Conservation (phyloP, 495 filamentous ascomycete species). For the Neurospora sublineolata region DNA sequence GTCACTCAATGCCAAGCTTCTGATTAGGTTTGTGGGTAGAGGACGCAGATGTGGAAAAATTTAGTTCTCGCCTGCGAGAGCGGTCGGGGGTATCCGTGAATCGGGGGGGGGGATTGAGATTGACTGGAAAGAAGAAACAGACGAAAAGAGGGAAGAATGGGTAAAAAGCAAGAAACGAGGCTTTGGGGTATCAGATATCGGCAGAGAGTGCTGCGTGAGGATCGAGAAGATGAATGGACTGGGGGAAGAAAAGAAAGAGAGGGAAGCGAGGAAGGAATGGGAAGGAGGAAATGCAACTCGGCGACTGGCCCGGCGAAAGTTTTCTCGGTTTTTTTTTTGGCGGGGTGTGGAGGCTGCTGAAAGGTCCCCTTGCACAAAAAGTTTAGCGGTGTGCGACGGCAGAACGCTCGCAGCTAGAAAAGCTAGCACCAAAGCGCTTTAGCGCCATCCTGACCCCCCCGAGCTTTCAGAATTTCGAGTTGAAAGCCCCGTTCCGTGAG, state of each 20-base stretch:
- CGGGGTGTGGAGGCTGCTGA: background rate
- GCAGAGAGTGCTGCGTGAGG: background rate
- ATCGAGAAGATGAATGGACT: constrained; percentile 1
- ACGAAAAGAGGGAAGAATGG: background rate
- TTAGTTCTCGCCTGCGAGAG: background rate
- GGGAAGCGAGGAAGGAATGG: constrained; percentile 2
- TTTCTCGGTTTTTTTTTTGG: background rate
- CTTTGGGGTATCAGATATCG: background rate
- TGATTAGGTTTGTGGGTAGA: background rate
- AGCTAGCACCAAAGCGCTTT: constrained; percentile 7
- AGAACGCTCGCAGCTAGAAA: constrained; percentile 1
- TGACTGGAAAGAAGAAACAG: background rate
- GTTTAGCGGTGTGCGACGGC: constrained; percentile 17
- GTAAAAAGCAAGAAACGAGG: background rate
- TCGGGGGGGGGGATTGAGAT: background rate
- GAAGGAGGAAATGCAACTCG: background rate
- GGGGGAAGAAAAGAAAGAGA: constrained; percentile 12
- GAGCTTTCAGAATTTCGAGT: constrained; percentile 20
- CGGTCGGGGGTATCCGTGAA: background rate
- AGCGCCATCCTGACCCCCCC: constrained; percentile 3
- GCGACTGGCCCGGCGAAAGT: constrained; percentile 1
- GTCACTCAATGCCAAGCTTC: constrained; percentile 2
- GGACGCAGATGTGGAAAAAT: background rate
- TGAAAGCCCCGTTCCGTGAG: background rate
- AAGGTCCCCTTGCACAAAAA: constrained; percentile 2